These are phyloP conservation scores for Arxiozyma telluris DNA, from an alignment of 1,139 yeast species.

Conservation along the genomic window DNA sequence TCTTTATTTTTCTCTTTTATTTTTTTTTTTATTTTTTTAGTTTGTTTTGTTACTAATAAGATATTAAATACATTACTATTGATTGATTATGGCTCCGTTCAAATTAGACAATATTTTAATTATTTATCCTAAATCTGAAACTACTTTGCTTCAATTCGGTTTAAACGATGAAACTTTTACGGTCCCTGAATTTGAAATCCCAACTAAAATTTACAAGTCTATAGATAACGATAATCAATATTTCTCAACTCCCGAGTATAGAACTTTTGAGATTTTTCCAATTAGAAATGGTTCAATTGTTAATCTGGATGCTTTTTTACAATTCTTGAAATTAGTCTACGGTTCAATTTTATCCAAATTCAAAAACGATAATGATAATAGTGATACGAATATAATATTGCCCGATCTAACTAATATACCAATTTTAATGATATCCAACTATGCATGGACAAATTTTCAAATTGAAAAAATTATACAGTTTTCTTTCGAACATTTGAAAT, in stretches of 20 bases:
- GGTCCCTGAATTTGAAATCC: conserved; percentile 68
- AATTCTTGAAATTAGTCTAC: conserved; percentile 51
- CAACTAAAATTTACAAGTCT: conserved; percentile 62
- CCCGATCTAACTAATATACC: conserved; percentile 36
- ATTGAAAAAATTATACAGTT: conserved; percentile 52
- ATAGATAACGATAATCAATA: conserved; percentile 20
- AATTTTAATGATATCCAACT: conserved; percentile 24
- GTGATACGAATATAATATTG: conserved; percentile 23
- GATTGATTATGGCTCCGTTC: conserved; percentile 37
- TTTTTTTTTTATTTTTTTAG: no score
- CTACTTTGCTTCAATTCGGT: conserved; percentile 74
- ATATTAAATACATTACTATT: no score
- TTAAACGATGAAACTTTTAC: conserved; percentile 61
- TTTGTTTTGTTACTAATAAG: no score
- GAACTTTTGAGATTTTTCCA: conserved; percentile 48
- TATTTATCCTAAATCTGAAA: conserved; percentile 72
- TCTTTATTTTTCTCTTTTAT: no score
- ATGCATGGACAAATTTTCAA: background rate
- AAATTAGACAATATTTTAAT: conserved; percentile 41
- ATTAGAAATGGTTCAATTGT: conserved; percentile 54
- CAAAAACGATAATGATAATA: conserved; percentile 21
- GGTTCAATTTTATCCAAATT: conserved; percentile 42
- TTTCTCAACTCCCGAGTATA: conserved; percentile 20
- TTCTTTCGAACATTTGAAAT: conserved; percentile 62
- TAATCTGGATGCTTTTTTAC: conserved; percentile 62